Percentiles rank a stretch among this genome's conserved stretches.
Conservation (phyloP, 192 early-diverging fungal genomes). For the Backusella sp. region DNA sequence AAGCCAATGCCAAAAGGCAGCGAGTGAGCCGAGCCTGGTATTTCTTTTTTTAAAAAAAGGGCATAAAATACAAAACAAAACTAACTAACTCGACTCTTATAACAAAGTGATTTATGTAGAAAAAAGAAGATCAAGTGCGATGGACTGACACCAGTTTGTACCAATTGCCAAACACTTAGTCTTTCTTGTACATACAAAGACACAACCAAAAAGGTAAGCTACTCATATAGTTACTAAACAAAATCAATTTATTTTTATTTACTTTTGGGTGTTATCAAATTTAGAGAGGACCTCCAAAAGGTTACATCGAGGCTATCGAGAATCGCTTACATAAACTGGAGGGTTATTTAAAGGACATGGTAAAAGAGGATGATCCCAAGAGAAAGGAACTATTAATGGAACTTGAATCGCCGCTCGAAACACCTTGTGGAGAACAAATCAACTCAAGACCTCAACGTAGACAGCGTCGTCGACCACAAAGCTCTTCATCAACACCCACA, state of each 20-base stretch:
- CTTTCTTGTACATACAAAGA: constrained; percentile 65
- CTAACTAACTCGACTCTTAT: background rate
- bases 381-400: constrained; percentile 32
- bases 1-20: constrained; percentile 30
- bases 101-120: constrained; percentile 68
- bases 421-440: constrained; percentile 32
- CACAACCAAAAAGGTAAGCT: constrained; percentile 40
- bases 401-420: constrained; percentile 37
- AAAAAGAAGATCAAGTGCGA: constrained; percentile 86
- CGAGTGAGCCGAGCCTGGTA: constrained; percentile 42
- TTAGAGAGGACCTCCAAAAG: constrained; percentile 80
- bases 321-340: constrained; percentile 71
- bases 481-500: background rate
- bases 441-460: constrained; percentile 22
- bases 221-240: background rate
- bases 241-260: background rate
- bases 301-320: constrained; percentile 87
- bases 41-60: background rate
- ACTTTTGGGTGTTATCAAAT: background rate
- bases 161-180: constrained; percentile 68
- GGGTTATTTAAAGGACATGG: constrained; percentile 55
- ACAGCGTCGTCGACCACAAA: background rate
- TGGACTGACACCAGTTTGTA: constrained; percentile 65
- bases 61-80: background rate
- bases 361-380: constrained; percentile 50